phyloP scores from a whole-genome alignment of 2,329 filamentous ascomycete species.

The Arthroderma sp. region DNA sequence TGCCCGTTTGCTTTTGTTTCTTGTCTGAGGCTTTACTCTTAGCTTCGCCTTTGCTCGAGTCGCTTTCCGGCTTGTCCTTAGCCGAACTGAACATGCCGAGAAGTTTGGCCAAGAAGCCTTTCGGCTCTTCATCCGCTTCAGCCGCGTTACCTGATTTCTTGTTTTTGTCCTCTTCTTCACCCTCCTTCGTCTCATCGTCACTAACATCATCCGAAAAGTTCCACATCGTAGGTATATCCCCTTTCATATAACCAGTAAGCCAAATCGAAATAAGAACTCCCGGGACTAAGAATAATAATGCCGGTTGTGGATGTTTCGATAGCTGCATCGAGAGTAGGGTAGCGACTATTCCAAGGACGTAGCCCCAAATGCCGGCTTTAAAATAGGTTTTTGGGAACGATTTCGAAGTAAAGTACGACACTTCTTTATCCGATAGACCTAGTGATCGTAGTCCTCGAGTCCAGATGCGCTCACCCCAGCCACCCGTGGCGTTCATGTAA shows the following conservation, averaged over 20 bases:
- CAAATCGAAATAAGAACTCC: constrained; percentile 64
- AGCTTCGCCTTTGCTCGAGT: neutral
- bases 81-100: neutral
- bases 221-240: constrained; percentile 67
- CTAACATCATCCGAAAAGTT: constrained; percentile 57
- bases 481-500: constrained; percentile 47
- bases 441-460: constrained; percentile 28
- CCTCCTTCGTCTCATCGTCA: constrained; percentile 23
- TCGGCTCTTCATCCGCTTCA: neutral
- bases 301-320: constrained; percentile 73
- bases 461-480: constrained; percentile 81
- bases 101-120: neutral
- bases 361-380: constrained; percentile 60
- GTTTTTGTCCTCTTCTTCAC: constrained; percentile 28
- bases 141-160: constrained; percentile 15
- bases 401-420: constrained; percentile 26
- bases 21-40: neutral
- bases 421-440: constrained; percentile 17
- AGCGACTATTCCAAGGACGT: constrained; percentile 60
- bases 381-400: constrained; percentile 79
- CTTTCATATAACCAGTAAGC: constrained; percentile 55
- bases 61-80: neutral
- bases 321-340: constrained; percentile 67
- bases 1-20: neutral
- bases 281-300: constrained; percentile 82